phyloP scores from a whole-genome alignment of 2,329 filamentous ascomycete genomes.

The Trichoderma koningiopsis region DNA sequence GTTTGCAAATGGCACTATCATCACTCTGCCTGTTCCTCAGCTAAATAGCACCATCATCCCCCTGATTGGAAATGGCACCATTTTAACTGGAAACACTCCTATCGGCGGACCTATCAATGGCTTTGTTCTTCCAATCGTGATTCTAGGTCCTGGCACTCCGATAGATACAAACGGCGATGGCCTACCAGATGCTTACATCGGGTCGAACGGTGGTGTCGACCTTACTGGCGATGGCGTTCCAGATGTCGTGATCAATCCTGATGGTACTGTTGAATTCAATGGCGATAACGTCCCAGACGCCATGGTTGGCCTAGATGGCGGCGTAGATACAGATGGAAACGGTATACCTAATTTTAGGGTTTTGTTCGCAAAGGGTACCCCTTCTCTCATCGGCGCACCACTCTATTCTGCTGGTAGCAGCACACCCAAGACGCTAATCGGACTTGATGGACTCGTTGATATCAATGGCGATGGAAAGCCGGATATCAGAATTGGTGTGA shows the following conservation, averaged over 20 bases:
- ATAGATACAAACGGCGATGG: conserved; percentile 4
- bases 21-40: too few relatives aligned
- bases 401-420: neutral
- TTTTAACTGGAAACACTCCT: too few relatives aligned
- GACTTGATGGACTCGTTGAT: neutral
- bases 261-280: conserved; percentile 10
- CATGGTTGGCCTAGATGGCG: neutral
- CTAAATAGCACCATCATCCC: too few relatives aligned
- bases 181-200: neutral
- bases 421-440: neutral
- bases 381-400: neutral
- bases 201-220: neutral
- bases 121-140: neutral
- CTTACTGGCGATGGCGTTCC: neutral
- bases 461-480: neutral
- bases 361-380: neutral
- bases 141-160: neutral
- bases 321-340: conserved; percentile 1
- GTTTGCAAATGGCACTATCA: too few relatives aligned
- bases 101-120: neutral
- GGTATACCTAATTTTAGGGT: neutral
- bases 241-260: neutral
- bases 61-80: too few relatives aligned
- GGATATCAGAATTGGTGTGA: neutral
- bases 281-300: neutral